Evolutionary conservation across 2,329 filamentous ascomycete genomes (phyloP).

Genomic region (Periconia sp.): DNA sequence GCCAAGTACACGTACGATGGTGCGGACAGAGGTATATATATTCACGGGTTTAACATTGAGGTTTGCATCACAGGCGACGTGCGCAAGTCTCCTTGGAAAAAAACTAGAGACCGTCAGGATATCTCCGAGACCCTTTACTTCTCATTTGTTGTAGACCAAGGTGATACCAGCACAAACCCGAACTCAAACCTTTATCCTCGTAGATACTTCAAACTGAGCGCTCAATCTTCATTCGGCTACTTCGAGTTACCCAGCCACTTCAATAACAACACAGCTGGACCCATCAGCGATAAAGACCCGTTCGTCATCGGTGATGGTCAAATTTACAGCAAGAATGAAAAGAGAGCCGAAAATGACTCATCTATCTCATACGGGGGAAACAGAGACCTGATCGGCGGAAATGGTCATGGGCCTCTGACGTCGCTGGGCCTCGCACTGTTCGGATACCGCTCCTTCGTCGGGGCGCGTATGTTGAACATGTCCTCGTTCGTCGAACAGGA

Average conservation of each 20-base stretch:
- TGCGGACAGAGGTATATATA: neutral
- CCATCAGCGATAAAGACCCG: slow-evolving; percentile 12
- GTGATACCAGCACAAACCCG: too few relatives aligned
- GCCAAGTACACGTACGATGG: slow-evolving; percentile 3
- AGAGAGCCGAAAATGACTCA: neutral
- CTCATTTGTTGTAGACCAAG: neutral
- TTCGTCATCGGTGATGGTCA: neutral
- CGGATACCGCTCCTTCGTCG: slow-evolving; percentile 10
- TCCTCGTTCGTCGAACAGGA: neutral
- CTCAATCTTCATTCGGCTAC: slow-evolving; percentile 9
- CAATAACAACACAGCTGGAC: slow-evolving; percentile 8
- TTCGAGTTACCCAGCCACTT: slow-evolving; percentile 11
- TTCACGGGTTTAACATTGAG: neutral
- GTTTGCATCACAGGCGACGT: slow-evolving; percentile 12
- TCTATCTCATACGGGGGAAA: slow-evolving; percentile 1
- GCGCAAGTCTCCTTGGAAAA: slow-evolving; percentile 8
- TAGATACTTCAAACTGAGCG: slow-evolving; percentile 1
- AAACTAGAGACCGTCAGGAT: slow-evolving; percentile 14
- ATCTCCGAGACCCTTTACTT: slow-evolving; percentile 10
- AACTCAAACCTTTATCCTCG: too few relatives aligned
- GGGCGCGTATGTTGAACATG: neutral
- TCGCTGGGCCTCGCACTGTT: slow-evolving; percentile 11
- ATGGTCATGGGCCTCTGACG: slow-evolving; percentile 7
- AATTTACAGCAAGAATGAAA: too few relatives aligned
- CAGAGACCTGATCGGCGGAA: neutral